Evolutionary conservation across 495 filamentous ascomycete genomes (phyloP), one percentile per base, ranked within the genome.

Genomic region (Terfezia claveryi): DNA sequence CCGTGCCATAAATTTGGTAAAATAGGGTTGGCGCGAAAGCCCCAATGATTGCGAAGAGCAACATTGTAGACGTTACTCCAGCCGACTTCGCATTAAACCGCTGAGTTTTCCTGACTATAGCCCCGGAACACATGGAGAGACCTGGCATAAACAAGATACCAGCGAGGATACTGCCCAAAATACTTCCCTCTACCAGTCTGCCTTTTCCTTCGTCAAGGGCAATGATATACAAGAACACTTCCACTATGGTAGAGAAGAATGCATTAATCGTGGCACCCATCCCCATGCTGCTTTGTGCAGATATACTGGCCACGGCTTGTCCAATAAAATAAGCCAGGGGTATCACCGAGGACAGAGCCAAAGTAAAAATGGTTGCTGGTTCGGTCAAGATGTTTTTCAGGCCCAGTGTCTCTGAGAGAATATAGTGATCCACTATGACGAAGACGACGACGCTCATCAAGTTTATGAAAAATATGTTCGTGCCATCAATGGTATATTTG

Each of bases 301-400:
- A 96, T 61, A 99, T 96, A 37, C 91, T 96, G n/a, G 91, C 91
- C 46, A 99, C 91, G 53, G 91, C 91, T 68, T 99, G 91, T 9
- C 91, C 91, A 67, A 99, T 99, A 71, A 96, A 99, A 68, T 99
- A 96, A 36, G 91, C 91, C n/a, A 99, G 68, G 20, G 91, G 91
- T 50, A 96, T 94, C 66, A 96, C 88, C 49, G 89, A 95, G 57
- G 87, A 75, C 11, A 99, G 72, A 20, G 85, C 83, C 3, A 86
- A 73, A 4, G 79, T 75, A 68, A 99, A 99, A 41, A 99, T 73
- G 54, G 94, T 78, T 17, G 82, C 87, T 5, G 85, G 80, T 50
- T 80, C 74, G 2, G 88, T 93, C 54, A 95, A 58, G 65, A 75
- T 76, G 55, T 72, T 80, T 46, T 62, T 54, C 10, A 93, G 44